Evolutionary conservation across 176 grass and related monocot genomes (phyloP), one percentile per base, ranked within the genome.

Genomic region (Carex cristatella): DNA sequence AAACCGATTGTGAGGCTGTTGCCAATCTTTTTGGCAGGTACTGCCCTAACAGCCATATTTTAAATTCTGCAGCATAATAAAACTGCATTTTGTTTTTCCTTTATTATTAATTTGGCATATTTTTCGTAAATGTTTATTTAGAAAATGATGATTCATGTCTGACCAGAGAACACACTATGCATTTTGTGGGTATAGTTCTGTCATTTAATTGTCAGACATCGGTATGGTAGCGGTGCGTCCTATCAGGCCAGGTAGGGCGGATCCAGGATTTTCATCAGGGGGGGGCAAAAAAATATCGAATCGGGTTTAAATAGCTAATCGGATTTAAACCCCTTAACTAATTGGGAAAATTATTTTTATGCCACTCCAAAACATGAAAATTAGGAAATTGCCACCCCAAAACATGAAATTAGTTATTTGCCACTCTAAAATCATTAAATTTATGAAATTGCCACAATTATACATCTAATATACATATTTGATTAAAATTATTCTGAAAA

Each of bases 1-100:
- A 92, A 82, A 74, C 88, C 42, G 92, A 97, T 61, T 97, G 89
- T 30, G 89, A 94, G 87, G 87, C 94, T 87, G 87, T 93, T 54
- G 87, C 92, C 0, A 93, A 89, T 85, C 79, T 97, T 82, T 97
- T 97, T 82, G 88, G 82, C 78, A 94, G 92, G 94, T 97, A 83
- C 19, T 81, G 56, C 59, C 8, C 28, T 7, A 33, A 46, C 42
- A 56, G 13, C 61, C 4, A 56, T 32, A 83, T 53, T 53, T 69
- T 27, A 69, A 70, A 37, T 58, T 58, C 27, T 79, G 53, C 10
- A 58, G 53, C 35, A 13, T 33, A 18, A 57, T 30, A 18, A 53
- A 35, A 56, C 30, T 79, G 74, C 14, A 35, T 31, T 51, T 79
- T 56, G 51, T 57, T 57, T 23, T 7, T 7, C 30, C 4, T 2